phyloP scores from a whole-genome alignment of 192 early-diverging fungal species.

The Gaertneriomyces semiglobifer region DNA sequence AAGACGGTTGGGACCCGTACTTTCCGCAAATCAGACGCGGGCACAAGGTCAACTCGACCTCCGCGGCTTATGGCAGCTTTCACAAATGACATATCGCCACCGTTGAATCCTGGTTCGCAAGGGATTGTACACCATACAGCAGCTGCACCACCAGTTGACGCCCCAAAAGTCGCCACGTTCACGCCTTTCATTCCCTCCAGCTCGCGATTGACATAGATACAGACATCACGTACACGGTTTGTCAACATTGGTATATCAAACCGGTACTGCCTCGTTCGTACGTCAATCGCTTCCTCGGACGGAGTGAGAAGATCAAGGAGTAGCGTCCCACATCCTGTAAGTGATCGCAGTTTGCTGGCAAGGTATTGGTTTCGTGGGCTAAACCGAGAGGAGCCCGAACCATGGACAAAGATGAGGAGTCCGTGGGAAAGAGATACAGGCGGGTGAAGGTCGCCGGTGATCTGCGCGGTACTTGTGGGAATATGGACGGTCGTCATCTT shows the following conservation, averaged over 20 bases:
- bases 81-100: neutral
- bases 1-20: neutral
- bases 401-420: constrained; percentile 14
- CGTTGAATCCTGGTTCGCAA: no score
- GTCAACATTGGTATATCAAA: constrained; percentile 8
- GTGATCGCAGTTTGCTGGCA: no score
- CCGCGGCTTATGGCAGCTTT: constrained; percentile 12
- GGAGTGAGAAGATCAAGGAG: constrained; percentile 16
- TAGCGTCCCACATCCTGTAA: constrained; percentile 7
- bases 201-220: no score
- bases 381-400: constrained; percentile 11
- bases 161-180: constrained; percentile 12
- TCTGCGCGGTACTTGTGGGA: no score
- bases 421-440: neutral
- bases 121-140: neutral
- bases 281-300: constrained; percentile 9
- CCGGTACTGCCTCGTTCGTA: constrained; percentile 6
- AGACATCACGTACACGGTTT: no score
- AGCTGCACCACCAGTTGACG: constrained; percentile 21
- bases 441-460: constrained; percentile 4
- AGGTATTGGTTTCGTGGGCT: constrained; percentile 8
- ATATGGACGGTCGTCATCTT: no score
- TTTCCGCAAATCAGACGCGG: neutral
- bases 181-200: neutral
- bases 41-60: constrained; percentile 14